phyloP scores from a whole-genome alignment of 2,329 filamentous ascomycete species.

The Blastomyces emzantsi region DNA sequence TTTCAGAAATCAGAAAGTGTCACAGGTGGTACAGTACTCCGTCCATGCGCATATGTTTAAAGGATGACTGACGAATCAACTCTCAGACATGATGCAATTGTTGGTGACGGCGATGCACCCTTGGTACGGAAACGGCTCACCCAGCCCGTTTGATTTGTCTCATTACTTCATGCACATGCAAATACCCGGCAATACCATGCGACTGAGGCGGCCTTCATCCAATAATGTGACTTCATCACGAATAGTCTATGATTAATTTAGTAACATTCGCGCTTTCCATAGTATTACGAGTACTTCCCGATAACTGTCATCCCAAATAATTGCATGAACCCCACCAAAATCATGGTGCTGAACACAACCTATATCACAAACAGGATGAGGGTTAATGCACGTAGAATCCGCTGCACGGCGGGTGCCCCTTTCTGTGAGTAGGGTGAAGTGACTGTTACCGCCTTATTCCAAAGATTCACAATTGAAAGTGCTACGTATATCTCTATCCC shows the following conservation, averaged over 20 bases:
- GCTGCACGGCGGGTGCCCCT: background rate
- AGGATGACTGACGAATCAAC: background rate
- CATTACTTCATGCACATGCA: background rate
- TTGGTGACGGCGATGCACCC: background rate
- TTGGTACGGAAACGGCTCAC: background rate
- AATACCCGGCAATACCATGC: background rate
- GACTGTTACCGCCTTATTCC: background rate
- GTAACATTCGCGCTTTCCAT: background rate
- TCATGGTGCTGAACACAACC: background rate
- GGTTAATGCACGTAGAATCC: background rate
- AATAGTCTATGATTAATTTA: background rate
- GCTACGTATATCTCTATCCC: background rate
- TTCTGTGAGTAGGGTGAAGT: background rate
- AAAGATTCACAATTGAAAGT: background rate
- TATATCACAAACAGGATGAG: background rate
- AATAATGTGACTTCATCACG: background rate
- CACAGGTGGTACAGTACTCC: background rate
- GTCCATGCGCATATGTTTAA: background rate
- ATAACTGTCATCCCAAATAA: background rate
- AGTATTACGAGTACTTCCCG: background rate
- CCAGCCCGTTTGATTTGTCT: background rate
- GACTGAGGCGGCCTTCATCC: background rate
- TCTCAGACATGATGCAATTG: background rate
- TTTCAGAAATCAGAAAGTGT: background rate
- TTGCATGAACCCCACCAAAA: background rate